Evolutionary conservation across 768 basidiomycete species (phyloP).

Genomic region (Mycena polygramma): DNA sequence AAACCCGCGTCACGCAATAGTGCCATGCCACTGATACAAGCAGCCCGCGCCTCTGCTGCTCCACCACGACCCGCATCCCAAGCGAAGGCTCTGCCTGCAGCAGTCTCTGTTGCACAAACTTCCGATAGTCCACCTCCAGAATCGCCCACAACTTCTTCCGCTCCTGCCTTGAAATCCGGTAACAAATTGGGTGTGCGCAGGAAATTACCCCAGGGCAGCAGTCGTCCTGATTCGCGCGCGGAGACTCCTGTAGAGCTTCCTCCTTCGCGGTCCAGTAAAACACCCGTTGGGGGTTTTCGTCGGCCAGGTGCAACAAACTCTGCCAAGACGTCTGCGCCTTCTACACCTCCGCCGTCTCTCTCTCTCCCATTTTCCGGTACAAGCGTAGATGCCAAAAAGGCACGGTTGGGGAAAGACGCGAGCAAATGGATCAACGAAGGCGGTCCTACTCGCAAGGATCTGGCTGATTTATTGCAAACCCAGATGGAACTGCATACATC

Average conservation of each 20-base stretch:
- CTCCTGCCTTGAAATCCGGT: slow-evolving; percentile 53
- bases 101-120: slow-evolving; percentile 46
- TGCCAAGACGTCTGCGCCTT: slow-evolving; percentile 48
- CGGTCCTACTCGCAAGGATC: slow-evolving; percentile 86
- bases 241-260: slow-evolving; percentile 56
- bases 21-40: slow-evolving; percentile 90
- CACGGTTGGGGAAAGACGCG: slow-evolving; percentile 79
- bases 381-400: slow-evolving; percentile 74
- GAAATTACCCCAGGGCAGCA: slow-evolving; percentile 74
- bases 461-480: slow-evolving; percentile 85
- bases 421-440: slow-evolving; percentile 89
- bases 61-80: slow-evolving; percentile 41
- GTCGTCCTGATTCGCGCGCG: slow-evolving; percentile 64
- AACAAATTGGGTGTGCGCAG: slow-evolving; percentile 77
- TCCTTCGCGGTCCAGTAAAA: slow-evolving; percentile 52
- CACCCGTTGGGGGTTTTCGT: slow-evolving; percentile 56
- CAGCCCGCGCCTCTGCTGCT: slow-evolving; percentile 69
- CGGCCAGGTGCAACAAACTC: slow-evolving; percentile 52
- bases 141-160: slow-evolving; percentile 54
- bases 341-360: slow-evolving; percentile 48
- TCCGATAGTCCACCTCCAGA: slow-evolving; percentile 59
- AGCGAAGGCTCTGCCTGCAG: slow-evolving; percentile 43
- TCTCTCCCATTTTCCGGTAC: slow-evolving; percentile 63
- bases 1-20: slow-evolving; percentile 92
- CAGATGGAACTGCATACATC: slow-evolving; percentile 93